These are phyloP conservation scores for Apiospora sp. DNA, from an alignment of 2,329 filamentous ascomycete species.

Conservation along the genomic window DNA sequence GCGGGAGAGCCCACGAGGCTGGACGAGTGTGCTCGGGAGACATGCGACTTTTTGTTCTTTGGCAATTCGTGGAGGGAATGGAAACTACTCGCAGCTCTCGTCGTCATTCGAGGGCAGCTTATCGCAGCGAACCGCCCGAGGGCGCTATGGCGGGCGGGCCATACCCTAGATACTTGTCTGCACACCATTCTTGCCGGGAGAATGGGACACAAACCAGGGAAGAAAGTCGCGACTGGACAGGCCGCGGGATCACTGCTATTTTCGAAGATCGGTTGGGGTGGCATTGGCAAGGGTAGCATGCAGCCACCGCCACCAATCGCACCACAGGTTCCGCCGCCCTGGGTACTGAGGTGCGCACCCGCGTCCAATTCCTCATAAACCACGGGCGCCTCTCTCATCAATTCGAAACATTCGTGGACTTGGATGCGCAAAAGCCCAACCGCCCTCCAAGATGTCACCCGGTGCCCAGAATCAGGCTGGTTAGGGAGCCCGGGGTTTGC, in stretches of 20 bases:
- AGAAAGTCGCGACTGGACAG: background rate
- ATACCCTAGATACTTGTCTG: background rate
- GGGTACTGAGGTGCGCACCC: background rate
- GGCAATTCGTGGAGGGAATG: background rate
- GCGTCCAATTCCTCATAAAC: background rate
- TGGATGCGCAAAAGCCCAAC: constrained; percentile 4
- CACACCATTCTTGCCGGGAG: background rate
- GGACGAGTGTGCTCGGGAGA: background rate
- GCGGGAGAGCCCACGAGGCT: background rate
- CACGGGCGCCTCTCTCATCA: too few relatives aligned
- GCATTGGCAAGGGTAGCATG: background rate
- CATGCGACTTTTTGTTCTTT: background rate
- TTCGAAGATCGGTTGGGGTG: background rate
- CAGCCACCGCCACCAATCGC: background rate
- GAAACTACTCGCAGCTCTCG: background rate
- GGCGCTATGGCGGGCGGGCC: too few relatives aligned
- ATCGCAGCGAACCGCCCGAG: background rate
- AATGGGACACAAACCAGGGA: background rate
- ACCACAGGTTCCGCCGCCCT: background rate
- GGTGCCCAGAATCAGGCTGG: too few relatives aligned
- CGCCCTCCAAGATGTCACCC: background rate
- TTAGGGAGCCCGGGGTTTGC: too few relatives aligned
- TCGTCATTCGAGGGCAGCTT: background rate
- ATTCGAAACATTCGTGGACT: background rate
- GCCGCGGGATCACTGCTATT: background rate